Conservation (phyloP, 2,329 filamentous ascomycete species). For the Talaromyces atroroseus region DNA sequence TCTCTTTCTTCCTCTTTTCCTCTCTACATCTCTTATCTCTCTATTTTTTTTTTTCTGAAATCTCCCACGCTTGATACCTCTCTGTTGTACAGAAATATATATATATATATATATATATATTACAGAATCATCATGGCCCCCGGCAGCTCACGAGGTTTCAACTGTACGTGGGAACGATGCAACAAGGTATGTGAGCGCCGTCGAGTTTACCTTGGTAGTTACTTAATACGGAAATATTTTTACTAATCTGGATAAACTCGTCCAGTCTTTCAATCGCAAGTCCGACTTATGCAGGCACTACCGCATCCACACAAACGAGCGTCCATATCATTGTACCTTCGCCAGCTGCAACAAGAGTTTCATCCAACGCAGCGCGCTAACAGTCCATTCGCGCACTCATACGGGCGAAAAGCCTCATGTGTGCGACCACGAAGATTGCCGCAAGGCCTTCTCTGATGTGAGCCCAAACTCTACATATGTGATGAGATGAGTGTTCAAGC, state of each 20-base stretch:
- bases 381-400: constrained; percentile 42
- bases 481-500: neutral
- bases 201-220: neutral
- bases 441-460: constrained; percentile 42
- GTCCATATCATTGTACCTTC: constrained; percentile 43
- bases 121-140: constrained; percentile 24
- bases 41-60: neutral
- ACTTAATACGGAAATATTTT: neutral
- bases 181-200: constrained; percentile 32
- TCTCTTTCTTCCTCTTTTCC: neutral
- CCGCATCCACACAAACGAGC: constrained; percentile 45
- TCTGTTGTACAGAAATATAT: neutral
- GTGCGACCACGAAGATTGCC: constrained; percentile 38
- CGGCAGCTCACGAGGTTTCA: constrained; percentile 38
- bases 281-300: constrained; percentile 44
- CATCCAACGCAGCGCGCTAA: constrained; percentile 44
- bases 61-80: neutral
- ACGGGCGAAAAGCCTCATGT: constrained; percentile 43
- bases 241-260: neutral
- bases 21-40: neutral
- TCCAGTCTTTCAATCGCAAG: constrained; percentile 45
- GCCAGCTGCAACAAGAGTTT: constrained; percentile 44
- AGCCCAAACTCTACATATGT: constrained; percentile 17
- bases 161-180: constrained; percentile 40
- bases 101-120: neutral